Percentiles rank a stretch among this genome's conserved stretches.
Conservation (phyloP, 495 filamentous ascomycete species). For the Aspergillus ellipticus region DNA sequence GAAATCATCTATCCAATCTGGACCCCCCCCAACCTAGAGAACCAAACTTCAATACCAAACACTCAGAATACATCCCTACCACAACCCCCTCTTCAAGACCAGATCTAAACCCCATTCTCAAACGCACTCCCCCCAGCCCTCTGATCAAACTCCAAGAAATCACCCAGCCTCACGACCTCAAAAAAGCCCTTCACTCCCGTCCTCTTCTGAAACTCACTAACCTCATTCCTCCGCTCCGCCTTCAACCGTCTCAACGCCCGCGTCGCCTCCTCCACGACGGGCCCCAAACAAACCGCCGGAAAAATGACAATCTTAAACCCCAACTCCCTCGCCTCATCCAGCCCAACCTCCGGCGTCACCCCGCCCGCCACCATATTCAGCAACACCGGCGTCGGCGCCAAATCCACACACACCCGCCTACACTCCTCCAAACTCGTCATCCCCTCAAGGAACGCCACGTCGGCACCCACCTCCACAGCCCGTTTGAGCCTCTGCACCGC, state of each 20-base stretch:
- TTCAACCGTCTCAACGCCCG: background rate
- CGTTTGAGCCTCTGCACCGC: conserved; percentile 44
- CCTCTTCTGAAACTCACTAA: background rate
- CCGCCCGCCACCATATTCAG: conserved; percentile 28
- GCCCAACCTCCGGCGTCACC: conserved; percentile 19
- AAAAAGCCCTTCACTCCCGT: background rate
- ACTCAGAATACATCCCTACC: too few species aligned
- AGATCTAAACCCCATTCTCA: background rate
- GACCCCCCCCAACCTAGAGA: too few species aligned
- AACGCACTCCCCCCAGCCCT: background rate
- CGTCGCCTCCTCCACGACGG: background rate
- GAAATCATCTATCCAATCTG: too few species aligned
- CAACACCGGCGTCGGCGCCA: conserved; percentile 23
- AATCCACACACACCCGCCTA: conserved; percentile 15
- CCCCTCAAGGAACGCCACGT: conserved; percentile 48
- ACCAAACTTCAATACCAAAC: too few species aligned
- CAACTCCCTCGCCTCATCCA: conserved; percentile 19
- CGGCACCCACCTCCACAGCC: conserved; percentile 47
- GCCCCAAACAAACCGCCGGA: background rate
- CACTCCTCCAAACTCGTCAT: background rate
- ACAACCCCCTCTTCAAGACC: too few species aligned
- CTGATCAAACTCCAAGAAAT: background rate
- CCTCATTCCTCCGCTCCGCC: background rate
- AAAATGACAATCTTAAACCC: conserved; percentile 27
- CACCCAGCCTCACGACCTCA: background rate